Evolutionary conservation across 2,329 filamentous ascomycete genomes (phyloP).

Genomic region (Monilinia laxa): DNA sequence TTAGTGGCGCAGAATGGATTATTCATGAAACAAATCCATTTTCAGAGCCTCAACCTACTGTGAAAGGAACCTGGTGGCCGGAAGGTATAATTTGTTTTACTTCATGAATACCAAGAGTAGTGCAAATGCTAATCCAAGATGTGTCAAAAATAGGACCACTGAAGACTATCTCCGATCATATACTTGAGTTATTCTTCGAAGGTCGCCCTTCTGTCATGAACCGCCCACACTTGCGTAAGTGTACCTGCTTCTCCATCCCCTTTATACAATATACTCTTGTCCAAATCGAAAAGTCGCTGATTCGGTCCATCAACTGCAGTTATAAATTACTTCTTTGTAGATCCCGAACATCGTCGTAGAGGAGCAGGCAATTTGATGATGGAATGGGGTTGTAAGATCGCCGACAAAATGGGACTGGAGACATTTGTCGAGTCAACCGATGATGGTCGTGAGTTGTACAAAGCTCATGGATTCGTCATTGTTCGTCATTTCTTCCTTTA

Average conservation of each 20-base stretch:
- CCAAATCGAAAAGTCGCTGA: not conserved
- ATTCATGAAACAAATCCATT: not conserved
- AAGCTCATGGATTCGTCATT: slow-evolving; percentile 12
- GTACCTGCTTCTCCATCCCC: not conserved
- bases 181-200: not conserved
- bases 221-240: not conserved
- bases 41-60: not conserved
- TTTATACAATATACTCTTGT: not conserved
- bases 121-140: not conserved
- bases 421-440: not conserved
- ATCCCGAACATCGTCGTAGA: not conserved
- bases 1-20: slow-evolving; percentile 5
- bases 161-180: not conserved
- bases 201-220: not conserved
- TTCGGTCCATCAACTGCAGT: not conserved
- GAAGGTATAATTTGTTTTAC: not conserved
- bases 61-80: not conserved
- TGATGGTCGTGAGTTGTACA: not conserved
- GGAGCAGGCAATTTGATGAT: not conserved
- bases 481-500: not conserved
- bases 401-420: slow-evolving; percentile 16
- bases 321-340: not conserved
- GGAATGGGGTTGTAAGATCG: slow-evolving; percentile 4
- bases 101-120: not conserved
- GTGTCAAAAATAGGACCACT: not conserved